A percentile compares a stretch with the other conserved stretches of the same genome.
phyloP scores from a whole-genome alignment of 2,329 filamentous ascomycete species.

The Ceratocystis huliohia region DNA sequence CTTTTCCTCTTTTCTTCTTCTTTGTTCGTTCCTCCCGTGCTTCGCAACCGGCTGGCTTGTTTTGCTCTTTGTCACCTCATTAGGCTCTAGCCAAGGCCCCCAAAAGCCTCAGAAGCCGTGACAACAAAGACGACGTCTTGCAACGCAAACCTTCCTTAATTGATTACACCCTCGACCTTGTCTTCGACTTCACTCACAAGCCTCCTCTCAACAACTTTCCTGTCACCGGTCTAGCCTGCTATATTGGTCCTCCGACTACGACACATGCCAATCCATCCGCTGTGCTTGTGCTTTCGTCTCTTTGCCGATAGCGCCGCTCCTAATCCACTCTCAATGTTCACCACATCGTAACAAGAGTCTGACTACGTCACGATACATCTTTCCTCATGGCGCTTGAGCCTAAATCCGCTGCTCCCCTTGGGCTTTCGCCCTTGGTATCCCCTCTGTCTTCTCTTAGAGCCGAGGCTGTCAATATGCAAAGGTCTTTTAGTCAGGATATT shows the following conservation, averaged over 20 bases:
- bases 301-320: slow-evolving; percentile 7
- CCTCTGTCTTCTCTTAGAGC: slow-evolving; percentile 40
- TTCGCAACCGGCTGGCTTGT: neutral
- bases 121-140: neutral
- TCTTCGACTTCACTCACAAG: neutral
- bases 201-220: too few species aligned
- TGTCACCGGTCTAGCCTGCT: neutral
- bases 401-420: slow-evolving; percentile 3
- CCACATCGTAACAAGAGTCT: slow-evolving; percentile 13
- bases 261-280: neutral
- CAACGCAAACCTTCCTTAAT: neutral
- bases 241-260: neutral
- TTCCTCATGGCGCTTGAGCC: slow-evolving; percentile 10
- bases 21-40: neutral
- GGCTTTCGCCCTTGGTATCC: slow-evolving; percentile 14
- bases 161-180: neutral
- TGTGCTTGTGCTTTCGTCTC: slow-evolving; percentile 2
- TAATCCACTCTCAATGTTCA: slow-evolving; percentile 10
- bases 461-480: slow-evolving; percentile 43
- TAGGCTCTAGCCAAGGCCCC: neutral
- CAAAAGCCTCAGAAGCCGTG: neutral
- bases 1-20: neutral
- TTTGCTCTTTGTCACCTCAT: neutral
- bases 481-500: slow-evolving; percentile 74
- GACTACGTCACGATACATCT: slow-evolving; percentile 12